Conservation (phyloP, 169 alveolate species). For the Plasmodium fragile region DNA sequence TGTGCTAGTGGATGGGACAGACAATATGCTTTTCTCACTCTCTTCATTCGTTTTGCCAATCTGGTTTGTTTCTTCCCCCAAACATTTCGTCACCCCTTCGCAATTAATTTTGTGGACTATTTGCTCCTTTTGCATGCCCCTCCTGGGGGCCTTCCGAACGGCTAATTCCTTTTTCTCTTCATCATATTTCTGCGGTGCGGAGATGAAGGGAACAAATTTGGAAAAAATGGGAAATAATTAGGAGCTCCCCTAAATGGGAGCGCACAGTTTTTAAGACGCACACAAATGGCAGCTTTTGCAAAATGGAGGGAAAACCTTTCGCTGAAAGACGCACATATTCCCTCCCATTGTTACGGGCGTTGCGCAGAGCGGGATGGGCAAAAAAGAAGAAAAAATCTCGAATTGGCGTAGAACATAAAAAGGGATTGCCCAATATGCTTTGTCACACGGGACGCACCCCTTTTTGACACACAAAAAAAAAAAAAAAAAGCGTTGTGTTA, state of each 20-base stretch:
- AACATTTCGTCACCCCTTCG: neutral
- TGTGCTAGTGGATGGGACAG: neutral
- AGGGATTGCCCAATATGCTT: neutral
- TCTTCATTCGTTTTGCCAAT: neutral
- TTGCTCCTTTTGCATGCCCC: neutral
- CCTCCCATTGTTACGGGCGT: slow-evolving; percentile 49
- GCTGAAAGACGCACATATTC: slow-evolving; percentile 30
- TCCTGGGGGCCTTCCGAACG: neutral
- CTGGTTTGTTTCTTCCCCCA: neutral
- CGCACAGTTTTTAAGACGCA: neutral
- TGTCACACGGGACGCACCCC: neutral
- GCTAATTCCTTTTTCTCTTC: neutral
- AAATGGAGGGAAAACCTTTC: slow-evolving; percentile 24
- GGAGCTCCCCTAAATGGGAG: neutral
- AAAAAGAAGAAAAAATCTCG: slow-evolving; percentile 3
- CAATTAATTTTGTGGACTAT: neutral
- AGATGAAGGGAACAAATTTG: neutral
- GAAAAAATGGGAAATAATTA: neutral
- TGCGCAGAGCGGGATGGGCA: neutral
- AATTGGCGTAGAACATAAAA: neutral
- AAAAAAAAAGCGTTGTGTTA: neutral
- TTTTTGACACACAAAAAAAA: neutral
- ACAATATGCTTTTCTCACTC: neutral
- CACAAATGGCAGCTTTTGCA: neutral
- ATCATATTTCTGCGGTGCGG: slow-evolving; percentile 28